Evolutionary conservation across 2,329 filamentous ascomycete genomes (phyloP).

Genomic region (Penicillium sp.): DNA sequence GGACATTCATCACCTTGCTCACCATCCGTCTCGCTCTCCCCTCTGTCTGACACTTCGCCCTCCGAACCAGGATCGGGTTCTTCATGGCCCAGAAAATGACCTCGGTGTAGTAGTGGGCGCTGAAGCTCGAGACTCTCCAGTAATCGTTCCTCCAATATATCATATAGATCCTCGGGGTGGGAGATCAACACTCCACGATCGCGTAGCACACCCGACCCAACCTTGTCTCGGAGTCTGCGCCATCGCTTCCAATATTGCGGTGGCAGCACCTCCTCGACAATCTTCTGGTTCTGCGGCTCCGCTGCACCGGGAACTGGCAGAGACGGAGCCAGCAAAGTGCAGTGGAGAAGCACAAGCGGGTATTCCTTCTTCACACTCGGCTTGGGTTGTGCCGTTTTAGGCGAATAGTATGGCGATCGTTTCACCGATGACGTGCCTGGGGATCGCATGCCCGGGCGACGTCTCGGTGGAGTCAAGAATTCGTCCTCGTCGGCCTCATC

Average conservation of each 20-base stretch:
- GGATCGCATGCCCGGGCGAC: constrained; percentile 35
- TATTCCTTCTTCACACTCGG: constrained; percentile 49
- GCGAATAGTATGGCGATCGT: constrained; percentile 39
- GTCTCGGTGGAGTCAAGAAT: constrained; percentile 39
- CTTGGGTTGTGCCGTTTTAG: constrained; percentile 30
- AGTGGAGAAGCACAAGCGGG: constrained; percentile 63
- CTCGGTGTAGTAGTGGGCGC: constrained; percentile 57
- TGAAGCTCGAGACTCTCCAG: constrained; percentile 62
- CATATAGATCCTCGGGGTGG: constrained; percentile 64
- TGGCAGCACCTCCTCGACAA: constrained; percentile 55
- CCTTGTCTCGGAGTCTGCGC: constrained; percentile 58
- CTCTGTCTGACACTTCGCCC: constrained; percentile 30
- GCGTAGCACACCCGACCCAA: constrained; percentile 56
- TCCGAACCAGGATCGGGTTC: constrained; percentile 31
- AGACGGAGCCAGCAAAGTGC: constrained; percentile 59
- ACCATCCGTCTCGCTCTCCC: constrained; percentile 39
- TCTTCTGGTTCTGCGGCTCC: constrained; percentile 39
- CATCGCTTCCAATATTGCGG: constrained; percentile 47
- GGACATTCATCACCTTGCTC: constrained; percentile 49
- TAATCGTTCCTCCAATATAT: constrained; percentile 63
- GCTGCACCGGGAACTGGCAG: constrained; percentile 49
- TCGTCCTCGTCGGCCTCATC: constrained; percentile 46
- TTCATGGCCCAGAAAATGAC: constrained; percentile 55
- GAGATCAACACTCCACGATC: constrained; percentile 63
- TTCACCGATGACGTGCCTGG: constrained; percentile 35